Conservation (phyloP, 2,329 filamentous ascomycete species). For the Xylaria sp. region DNA sequence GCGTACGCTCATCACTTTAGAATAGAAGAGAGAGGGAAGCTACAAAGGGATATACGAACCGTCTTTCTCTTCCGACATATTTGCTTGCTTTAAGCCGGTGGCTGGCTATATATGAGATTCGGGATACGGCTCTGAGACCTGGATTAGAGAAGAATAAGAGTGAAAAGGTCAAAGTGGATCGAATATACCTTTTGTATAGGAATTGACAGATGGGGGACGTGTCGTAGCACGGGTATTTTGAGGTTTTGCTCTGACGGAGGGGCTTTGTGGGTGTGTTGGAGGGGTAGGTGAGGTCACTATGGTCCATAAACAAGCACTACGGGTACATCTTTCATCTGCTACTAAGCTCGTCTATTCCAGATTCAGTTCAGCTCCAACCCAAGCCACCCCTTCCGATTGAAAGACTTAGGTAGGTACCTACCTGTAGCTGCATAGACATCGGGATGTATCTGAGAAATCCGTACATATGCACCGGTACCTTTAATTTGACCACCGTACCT, state of each 20-base stretch:
- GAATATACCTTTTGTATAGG: slow-evolving; percentile 19
- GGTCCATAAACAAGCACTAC: slow-evolving; percentile 24
- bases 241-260: slow-evolving; percentile 39
- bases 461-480: no score
- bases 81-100: slow-evolving; percentile 27
- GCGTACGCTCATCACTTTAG: slow-evolving; percentile 2
- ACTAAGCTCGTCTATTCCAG: slow-evolving; percentile 12
- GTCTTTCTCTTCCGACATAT: slow-evolving; percentile 41
- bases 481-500: no score
- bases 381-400: not conserved
- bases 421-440: slow-evolving; percentile 1
- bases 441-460: no score
- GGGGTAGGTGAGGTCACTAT: slow-evolving; percentile 42
- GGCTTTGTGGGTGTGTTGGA: slow-evolving; percentile 43
- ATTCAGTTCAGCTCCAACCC: not conserved
- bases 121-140: not conserved
- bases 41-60: slow-evolving; percentile 33
- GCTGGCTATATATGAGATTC: slow-evolving; percentile 13
- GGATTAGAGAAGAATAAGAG: slow-evolving; percentile 22
- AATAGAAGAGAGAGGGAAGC: slow-evolving; percentile 11
- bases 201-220: slow-evolving; percentile 18
- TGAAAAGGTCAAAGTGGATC: slow-evolving; percentile 15
- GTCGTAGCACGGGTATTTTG: slow-evolving; percentile 37
- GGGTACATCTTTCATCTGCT: slow-evolving; percentile 2
- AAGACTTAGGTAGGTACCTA: not conserved